A percentile compares a stretch with the other conserved stretches of the same genome.
phyloP scores from a whole-genome alignment of 768 basidiomycete genomes.

The Mycena belliarum region DNA sequence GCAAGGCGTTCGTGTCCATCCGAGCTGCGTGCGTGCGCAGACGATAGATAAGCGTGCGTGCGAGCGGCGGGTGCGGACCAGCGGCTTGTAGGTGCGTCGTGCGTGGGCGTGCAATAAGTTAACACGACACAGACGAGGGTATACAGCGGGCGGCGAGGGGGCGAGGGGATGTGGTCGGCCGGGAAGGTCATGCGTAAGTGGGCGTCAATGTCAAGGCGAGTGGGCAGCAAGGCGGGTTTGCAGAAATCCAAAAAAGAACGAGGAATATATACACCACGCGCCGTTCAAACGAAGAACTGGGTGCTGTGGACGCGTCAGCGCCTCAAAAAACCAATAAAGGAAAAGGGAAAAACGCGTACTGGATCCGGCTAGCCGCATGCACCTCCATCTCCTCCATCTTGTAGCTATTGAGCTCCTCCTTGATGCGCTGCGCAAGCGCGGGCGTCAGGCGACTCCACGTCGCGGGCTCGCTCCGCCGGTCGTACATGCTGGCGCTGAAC shows the following conservation, averaged over 20 bases:
- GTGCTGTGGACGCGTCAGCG: constrained; percentile 50
- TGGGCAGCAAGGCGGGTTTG: constrained; percentile 23
- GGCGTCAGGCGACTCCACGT: constrained; percentile 97
- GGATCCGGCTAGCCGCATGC: constrained; percentile 87
- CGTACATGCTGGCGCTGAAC: constrained; percentile 89
- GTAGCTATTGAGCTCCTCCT: constrained; percentile 97
- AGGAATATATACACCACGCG: constrained; percentile 18
- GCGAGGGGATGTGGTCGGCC: background rate
- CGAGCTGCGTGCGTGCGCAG: background rate
- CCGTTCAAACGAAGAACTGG: constrained; percentile 80
- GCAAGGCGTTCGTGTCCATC: background rate
- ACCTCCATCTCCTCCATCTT: constrained; percentile 99
- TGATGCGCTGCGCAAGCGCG: constrained; percentile 92
- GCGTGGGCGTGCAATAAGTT: constrained; percentile 15
- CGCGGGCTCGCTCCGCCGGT: constrained; percentile 92
- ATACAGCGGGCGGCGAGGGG: background rate
- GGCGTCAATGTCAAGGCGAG: constrained; percentile 14
- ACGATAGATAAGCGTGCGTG: constrained; percentile 1
- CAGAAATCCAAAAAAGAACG: constrained; percentile 32
- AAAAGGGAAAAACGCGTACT: constrained; percentile 58
- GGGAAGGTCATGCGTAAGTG: constrained; percentile 2
- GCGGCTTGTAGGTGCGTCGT: background rate
- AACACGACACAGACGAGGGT: constrained; percentile 16
- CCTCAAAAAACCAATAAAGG: constrained; percentile 8
- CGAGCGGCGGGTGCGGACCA: background rate